A percentile compares a stretch with the other conserved stretches of the same genome.
Conservation (phyloP, 1,284 basidiomycete species). For the Cryptococcus depauperatus region DNA sequence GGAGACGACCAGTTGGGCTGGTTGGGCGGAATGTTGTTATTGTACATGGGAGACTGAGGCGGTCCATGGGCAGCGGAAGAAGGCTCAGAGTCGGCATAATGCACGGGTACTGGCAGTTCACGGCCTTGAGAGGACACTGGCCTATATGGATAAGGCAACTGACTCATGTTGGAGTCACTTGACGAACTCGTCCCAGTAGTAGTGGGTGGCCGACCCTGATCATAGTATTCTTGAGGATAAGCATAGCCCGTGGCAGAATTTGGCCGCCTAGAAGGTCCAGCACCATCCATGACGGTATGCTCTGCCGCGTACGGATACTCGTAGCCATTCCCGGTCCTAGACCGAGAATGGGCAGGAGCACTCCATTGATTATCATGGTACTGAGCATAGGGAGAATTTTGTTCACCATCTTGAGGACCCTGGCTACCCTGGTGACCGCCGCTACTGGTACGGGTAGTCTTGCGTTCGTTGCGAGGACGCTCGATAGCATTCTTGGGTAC, state of each 20-base stretch:
- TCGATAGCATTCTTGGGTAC: conserved; percentile 43
- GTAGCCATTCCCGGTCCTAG: conserved; percentile 14
- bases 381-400: conserved; percentile 20
- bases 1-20: conserved; percentile 32
- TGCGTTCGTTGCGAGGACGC: conserved; percentile 23
- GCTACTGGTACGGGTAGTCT: conserved; percentile 3
- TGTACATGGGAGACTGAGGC: conserved; percentile 39
- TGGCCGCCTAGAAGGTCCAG: conserved; percentile 34
- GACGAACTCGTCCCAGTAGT: conserved; percentile 23
- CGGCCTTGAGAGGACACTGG: conserved; percentile 38
- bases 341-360: conserved; percentile 22
- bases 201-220: conserved; percentile 23
- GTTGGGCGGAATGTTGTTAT: conserved; percentile 9
- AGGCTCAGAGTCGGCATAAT: conserved; percentile 41
- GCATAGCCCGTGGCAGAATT: conserved; percentile 27
- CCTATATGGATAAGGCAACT: conserved; percentile 35
- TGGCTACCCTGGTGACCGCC: background rate
- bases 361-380: conserved; percentile 12
- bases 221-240: conserved; percentile 27
- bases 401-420: background rate
- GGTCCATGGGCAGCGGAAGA: conserved; percentile 38
- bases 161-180: conserved; percentile 20
- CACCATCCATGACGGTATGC: background rate
- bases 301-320: background rate
- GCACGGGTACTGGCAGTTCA: conserved; percentile 31